These are phyloP conservation scores for Podila minutissima DNA, from an alignment of 192 early-diverging fungal species.

Conservation along the genomic window DNA sequence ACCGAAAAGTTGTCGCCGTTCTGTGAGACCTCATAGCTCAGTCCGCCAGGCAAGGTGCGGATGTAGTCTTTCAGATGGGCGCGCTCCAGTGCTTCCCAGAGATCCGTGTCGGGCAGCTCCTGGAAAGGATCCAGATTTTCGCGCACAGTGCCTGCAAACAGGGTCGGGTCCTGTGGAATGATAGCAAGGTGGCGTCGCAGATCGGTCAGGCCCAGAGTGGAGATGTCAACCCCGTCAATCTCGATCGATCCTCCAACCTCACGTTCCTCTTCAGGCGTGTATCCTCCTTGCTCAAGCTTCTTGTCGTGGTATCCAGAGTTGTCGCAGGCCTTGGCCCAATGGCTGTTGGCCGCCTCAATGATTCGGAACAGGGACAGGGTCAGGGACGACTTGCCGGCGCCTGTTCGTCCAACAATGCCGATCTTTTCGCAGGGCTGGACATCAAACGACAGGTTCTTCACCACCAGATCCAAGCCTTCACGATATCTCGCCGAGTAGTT, in stretches of 20 bases:
- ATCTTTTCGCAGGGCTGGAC: slow-evolving; percentile 78
- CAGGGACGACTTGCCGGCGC: slow-evolving; percentile 66
- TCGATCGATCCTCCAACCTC: slow-evolving; percentile 69
- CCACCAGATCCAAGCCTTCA: slow-evolving; percentile 79
- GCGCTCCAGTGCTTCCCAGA: slow-evolving; percentile 73
- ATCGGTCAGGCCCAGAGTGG: slow-evolving; percentile 75
- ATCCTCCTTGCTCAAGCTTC: not conserved
- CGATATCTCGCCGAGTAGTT: slow-evolving; percentile 81
- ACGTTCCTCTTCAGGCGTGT: slow-evolving; percentile 68
- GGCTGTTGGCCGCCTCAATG: slow-evolving; percentile 56
- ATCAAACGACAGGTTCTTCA: slow-evolving; percentile 72
- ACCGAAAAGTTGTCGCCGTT: slow-evolving; percentile 79
- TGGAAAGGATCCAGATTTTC: slow-evolving; percentile 83
- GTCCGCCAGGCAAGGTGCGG: slow-evolving; percentile 44
- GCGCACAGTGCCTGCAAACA: slow-evolving; percentile 69
- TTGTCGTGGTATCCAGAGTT: slow-evolving; percentile 29
- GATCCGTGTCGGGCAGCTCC: slow-evolving; percentile 62
- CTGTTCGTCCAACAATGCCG: slow-evolving; percentile 87
- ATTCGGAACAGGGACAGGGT: slow-evolving; percentile 60
- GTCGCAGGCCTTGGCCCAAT: slow-evolving; percentile 35
- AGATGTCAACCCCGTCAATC: slow-evolving; percentile 83
- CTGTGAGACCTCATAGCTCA: slow-evolving; percentile 60
- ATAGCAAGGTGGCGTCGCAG: slow-evolving; percentile 73
- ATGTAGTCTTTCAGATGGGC: slow-evolving; percentile 69
- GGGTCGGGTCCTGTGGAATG: slow-evolving; percentile 80